Evolutionary conservation across 306 rosid species (phyloP).

Genomic region (Canavalia ensiformis): DNA sequence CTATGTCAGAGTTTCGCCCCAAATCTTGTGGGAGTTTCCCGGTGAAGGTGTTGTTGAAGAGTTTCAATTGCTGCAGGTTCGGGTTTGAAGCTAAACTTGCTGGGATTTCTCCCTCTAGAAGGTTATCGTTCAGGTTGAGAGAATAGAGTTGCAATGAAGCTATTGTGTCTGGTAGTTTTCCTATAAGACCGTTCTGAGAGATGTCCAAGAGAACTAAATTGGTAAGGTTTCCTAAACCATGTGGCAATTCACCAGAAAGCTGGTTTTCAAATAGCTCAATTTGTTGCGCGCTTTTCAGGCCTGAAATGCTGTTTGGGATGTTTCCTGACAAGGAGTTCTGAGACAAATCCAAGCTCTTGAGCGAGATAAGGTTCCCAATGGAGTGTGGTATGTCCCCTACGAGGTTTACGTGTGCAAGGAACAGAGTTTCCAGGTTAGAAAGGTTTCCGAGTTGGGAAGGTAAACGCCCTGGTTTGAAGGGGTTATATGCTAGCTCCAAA

Average conservation of each 20-base stretch:
- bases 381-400: constrained; percentile 69
- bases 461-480: constrained; percentile 53
- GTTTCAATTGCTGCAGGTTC: constrained; percentile 51
- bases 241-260: constrained; percentile 76
- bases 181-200: constrained; percentile 76
- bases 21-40: constrained; percentile 68
- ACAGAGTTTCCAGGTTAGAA: constrained; percentile 58
- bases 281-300: constrained; percentile 51
- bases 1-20: constrained; percentile 61
- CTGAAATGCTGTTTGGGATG: constrained; percentile 68
- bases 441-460: constrained; percentile 81
- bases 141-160: constrained; percentile 54
- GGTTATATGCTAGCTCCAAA: constrained; percentile 57
- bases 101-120: constrained; percentile 73
- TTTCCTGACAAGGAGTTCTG: constrained; percentile 61
- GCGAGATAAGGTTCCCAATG: constrained; percentile 66
- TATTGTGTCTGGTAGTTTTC: constrained; percentile 58
- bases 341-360: constrained; percentile 73
- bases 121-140: constrained; percentile 71
- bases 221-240: constrained; percentile 63
- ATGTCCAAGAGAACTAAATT: constrained; percentile 60
- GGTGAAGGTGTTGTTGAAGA: constrained; percentile 83
- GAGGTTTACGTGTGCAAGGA: constrained; percentile 47
- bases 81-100: constrained; percentile 60
- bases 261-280: constrained; percentile 62